A percentile compares a stretch with the other conserved stretches of the same genome.
Evolutionary conservation across 257 asterid species (phyloP).

Genomic region (Fraxinus americana): DNA sequence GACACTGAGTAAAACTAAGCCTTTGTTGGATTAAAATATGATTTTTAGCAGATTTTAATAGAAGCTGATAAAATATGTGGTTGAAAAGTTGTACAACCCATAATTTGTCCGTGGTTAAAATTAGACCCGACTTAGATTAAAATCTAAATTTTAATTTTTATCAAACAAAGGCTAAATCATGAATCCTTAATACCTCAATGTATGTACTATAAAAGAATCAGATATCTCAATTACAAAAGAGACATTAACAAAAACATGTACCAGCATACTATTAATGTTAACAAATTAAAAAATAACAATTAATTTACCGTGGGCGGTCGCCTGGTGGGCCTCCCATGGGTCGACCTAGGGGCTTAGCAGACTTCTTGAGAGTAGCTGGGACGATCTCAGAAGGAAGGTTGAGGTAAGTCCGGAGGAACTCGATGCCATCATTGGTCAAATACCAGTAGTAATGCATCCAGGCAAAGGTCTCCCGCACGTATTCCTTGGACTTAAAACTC

Average conservation of each 20-base stretch:
- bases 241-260: background rate
- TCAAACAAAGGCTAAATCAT: no score
- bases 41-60: no score
- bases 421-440: slow-evolving; percentile 89
- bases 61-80: no score
- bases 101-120: no score
- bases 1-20: background rate
- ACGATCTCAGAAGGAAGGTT: slow-evolving; percentile 94
- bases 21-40: no score
- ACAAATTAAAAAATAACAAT: background rate
- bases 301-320: slow-evolving; percentile 87
- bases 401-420: slow-evolving; percentile 83
- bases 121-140: no score
- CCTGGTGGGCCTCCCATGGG: slow-evolving; percentile 92
- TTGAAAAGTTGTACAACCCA: no score
- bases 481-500: slow-evolving; percentile 94
- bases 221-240: background rate
- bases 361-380: slow-evolving; percentile 89
- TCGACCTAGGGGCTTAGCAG: slow-evolving; percentile 92
- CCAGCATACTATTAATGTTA: background rate
- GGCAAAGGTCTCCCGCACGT: slow-evolving; percentile 21
- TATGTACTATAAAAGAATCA: background rate
- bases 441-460: slow-evolving; percentile 88
- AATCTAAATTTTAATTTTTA: no score
- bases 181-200: background rate